phyloP scores from a whole-genome alignment of 176 grass and related monocot species.

The Eleusine indica region DNA sequence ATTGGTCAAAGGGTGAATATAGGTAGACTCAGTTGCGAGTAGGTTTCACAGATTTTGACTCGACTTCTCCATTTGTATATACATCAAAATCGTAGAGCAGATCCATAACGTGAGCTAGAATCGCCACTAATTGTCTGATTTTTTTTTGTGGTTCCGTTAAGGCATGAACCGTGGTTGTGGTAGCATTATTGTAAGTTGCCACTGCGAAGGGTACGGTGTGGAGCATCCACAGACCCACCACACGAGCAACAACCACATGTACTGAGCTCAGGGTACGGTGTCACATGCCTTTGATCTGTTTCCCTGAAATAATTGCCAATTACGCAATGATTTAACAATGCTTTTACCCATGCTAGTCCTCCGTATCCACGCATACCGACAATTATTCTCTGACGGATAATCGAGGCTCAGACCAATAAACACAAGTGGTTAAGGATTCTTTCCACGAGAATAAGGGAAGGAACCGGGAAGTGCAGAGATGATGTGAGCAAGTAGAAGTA shows the following conservation, averaged over 20 bases:
- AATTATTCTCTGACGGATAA: slow-evolving; percentile 1
- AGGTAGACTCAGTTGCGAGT: no score
- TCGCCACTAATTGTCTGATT: no score
- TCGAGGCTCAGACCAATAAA: not conserved
- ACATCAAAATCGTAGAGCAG: no score
- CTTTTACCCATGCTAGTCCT: not conserved
- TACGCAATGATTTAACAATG: not conserved
- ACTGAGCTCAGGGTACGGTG: not conserved
- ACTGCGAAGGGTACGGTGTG: no score
- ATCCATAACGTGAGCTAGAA: no score
- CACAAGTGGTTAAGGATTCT: not conserved
- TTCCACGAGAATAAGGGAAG: not conserved
- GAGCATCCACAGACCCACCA: no score
- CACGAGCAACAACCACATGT: not conserved
- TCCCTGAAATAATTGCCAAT: not conserved
- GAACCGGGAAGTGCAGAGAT: not conserved
- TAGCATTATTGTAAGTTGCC: no score
- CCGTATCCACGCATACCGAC: not conserved
- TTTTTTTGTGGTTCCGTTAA: no score
- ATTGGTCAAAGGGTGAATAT: no score
- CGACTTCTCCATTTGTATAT: no score
- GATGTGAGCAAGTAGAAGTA: not conserved
- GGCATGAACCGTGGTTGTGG: no score
- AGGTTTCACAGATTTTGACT: no score
- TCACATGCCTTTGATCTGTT: not conserved